A percentile compares a stretch with the other conserved stretches of the same genome.
Conservation (phyloP, 2,329 filamentous ascomycete genomes). For the Aspergillus oerlinghausenensis region DNA sequence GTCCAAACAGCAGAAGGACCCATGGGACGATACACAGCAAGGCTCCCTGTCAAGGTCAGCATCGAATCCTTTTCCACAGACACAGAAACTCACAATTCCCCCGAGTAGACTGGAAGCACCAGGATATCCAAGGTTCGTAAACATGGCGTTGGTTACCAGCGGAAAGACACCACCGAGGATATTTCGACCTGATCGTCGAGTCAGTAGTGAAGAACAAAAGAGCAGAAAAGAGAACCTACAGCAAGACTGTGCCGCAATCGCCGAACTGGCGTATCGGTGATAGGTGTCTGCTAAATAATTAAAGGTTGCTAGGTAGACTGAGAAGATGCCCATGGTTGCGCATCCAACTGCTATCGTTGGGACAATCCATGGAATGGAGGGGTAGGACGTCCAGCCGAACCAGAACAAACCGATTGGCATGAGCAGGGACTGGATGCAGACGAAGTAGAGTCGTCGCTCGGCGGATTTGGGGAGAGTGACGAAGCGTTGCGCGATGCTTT, state of each 20-base stretch:
- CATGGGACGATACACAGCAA: conserved; percentile 77
- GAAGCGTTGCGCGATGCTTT: conserved; percentile 55
- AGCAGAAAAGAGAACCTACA: conserved; percentile 41
- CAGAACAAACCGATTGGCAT: conserved; percentile 78
- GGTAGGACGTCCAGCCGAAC: conserved; percentile 67
- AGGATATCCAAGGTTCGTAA: conserved; percentile 64
- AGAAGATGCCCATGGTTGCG: conserved; percentile 80
- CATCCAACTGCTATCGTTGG: conserved; percentile 66
- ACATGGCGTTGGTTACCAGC: conserved; percentile 69
- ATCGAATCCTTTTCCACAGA: too few relatives aligned
- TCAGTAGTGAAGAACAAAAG: not conserved
- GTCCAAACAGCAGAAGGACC: conserved; percentile 75
- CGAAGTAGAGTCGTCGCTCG: conserved; percentile 77
- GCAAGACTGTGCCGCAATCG: conserved; percentile 79
- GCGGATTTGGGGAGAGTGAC: conserved; percentile 51
- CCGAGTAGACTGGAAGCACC: conserved; percentile 72
- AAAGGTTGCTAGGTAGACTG: conserved; percentile 81
- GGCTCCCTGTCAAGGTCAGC: conserved; percentile 37
- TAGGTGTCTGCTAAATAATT: conserved; percentile 92
- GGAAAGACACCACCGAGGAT: conserved; percentile 77
- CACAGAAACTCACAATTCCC: conserved; percentile 53
- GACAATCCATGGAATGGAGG: conserved; percentile 64
- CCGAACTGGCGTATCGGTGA: conserved; percentile 76
- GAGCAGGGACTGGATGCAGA: conserved; percentile 69
- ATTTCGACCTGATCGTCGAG: conserved; percentile 53